phyloP scores from a whole-genome alignment of 768 basidiomycete species.

The Lactarius hatsudake region DNA sequence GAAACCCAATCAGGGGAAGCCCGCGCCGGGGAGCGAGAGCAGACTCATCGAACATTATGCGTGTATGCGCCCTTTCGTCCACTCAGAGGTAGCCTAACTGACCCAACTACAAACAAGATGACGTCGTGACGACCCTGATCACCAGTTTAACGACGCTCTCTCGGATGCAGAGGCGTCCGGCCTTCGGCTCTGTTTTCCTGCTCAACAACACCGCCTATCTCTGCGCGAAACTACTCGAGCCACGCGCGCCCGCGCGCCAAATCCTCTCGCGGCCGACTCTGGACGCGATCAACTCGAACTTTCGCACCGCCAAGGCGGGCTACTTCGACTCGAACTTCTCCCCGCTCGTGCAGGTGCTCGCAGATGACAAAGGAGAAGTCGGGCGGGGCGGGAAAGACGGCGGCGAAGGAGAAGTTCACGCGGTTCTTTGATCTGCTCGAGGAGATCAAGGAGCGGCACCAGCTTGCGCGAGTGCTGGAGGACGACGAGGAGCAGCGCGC shows the following conservation, averaged over 20 bases:
- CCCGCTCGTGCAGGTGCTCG: conserved; percentile 63
- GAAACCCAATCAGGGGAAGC: conserved; percentile 39
- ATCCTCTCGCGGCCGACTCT: conserved; percentile 61
- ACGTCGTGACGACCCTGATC: conserved; percentile 67
- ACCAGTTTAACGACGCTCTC: conserved; percentile 62
- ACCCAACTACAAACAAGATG: conserved; percentile 49
- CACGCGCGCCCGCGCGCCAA: conserved; percentile 46
- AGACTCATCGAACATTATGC: conserved; percentile 72
- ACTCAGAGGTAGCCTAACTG: background rate
- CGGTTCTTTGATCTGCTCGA: conserved; percentile 79
- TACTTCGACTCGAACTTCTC: conserved; percentile 85
- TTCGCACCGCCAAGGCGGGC: conserved; percentile 76
- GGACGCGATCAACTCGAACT: conserved; percentile 63
- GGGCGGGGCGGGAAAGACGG: conserved; percentile 43
- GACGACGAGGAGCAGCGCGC: conserved; percentile 62
- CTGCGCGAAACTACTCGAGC: conserved; percentile 53
- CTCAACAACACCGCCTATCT: conserved; percentile 78
- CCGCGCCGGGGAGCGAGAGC: conserved; percentile 53
- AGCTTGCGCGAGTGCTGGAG: conserved; percentile 62
- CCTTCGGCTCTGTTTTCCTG: conserved; percentile 72
- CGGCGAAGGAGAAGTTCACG: conserved; percentile 79
- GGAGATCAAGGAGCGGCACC: conserved; percentile 75
- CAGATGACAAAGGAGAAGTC: conserved; percentile 47
- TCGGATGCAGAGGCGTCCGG: conserved; percentile 54
- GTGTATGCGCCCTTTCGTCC: conserved; percentile 44